Conservation (phyloP, 768 basidiomycete species). For the Royoungia palumana region DNA sequence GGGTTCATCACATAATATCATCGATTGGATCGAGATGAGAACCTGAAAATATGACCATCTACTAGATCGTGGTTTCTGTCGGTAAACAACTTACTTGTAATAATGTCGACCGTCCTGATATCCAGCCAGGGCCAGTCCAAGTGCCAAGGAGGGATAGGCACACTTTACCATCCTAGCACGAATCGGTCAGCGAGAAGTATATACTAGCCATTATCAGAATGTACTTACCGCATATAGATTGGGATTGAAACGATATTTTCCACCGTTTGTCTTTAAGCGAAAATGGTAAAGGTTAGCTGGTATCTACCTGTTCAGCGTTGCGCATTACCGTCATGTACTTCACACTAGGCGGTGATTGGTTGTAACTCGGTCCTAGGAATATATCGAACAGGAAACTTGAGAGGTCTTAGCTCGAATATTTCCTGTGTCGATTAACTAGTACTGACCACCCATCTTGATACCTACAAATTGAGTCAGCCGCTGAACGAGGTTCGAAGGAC, state of each 20-base stretch:
- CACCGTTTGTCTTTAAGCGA: constrained; percentile 67
- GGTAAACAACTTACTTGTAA: constrained; percentile 56
- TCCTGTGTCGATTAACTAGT: background rate
- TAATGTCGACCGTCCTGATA: constrained; percentile 83
- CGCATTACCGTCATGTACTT: constrained; percentile 57
- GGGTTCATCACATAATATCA: constrained; percentile 92
- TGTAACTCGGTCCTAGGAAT: constrained; percentile 87
- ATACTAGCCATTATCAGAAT: background rate
- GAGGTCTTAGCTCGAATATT: constrained; percentile 7
- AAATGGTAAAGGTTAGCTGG: constrained; percentile 8
- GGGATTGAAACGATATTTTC: constrained; percentile 89
- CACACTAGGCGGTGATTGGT: constrained; percentile 76
- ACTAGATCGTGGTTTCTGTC: background rate
- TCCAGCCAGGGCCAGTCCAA: constrained; percentile 93
- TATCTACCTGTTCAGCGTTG: background rate
- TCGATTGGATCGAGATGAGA: constrained; percentile 91
- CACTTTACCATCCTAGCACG: constrained; percentile 83
- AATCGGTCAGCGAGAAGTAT: background rate
- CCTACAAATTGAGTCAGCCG: constrained; percentile 36
- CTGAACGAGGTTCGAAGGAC: background rate
- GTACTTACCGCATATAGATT: constrained; percentile 82
- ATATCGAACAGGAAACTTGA: constrained; percentile 83
- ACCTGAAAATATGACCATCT: constrained; percentile 40
- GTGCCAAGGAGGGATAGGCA: constrained; percentile 90
- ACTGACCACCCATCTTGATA: constrained; percentile 89